phyloP scores from a whole-genome alignment of 176 grass and related monocot genomes.

The Rhipidocladum racemiflorum region DNA sequence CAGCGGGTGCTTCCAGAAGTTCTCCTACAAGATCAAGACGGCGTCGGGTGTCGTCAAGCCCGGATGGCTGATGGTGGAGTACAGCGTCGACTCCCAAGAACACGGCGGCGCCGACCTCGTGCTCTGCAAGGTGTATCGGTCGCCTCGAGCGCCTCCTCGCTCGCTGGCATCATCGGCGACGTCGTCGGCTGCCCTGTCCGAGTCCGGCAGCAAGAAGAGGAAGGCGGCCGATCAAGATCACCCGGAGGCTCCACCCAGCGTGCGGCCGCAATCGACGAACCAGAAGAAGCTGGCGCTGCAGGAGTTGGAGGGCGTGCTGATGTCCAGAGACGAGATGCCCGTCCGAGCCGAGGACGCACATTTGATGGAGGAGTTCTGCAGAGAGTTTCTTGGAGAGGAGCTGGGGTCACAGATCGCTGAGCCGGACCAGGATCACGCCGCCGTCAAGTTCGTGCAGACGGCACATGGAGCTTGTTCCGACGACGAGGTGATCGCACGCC shows the following conservation, averaged over 20 bases:
- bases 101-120: not conserved
- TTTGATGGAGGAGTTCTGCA: too few species aligned
- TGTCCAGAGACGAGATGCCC: too few species aligned
- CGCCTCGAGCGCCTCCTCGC: not conserved
- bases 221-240: not conserved
- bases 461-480: too few species aligned
- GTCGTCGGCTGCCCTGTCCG: not conserved
- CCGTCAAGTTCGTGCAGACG: too few species aligned
- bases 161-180: not conserved
- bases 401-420: too few species aligned
- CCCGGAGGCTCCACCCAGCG: not conserved
- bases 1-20: not conserved
- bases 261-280: too few species aligned
- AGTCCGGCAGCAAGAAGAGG: not conserved
- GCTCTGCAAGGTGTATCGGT: not conserved
- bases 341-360: too few species aligned
- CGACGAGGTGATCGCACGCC: too few species aligned
- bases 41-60: not conserved
- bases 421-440: too few species aligned
- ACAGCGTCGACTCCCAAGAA: not conserved
- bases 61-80: not conserved
- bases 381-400: too few species aligned
- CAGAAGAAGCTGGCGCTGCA: too few species aligned
- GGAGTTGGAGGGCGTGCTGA: too few species aligned
- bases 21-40: not conserved